Percentiles rank a stretch among this genome's conserved stretches.
Conservation (phyloP, 768 basidiomycete species). For the Saitozyma podzolica region DNA sequence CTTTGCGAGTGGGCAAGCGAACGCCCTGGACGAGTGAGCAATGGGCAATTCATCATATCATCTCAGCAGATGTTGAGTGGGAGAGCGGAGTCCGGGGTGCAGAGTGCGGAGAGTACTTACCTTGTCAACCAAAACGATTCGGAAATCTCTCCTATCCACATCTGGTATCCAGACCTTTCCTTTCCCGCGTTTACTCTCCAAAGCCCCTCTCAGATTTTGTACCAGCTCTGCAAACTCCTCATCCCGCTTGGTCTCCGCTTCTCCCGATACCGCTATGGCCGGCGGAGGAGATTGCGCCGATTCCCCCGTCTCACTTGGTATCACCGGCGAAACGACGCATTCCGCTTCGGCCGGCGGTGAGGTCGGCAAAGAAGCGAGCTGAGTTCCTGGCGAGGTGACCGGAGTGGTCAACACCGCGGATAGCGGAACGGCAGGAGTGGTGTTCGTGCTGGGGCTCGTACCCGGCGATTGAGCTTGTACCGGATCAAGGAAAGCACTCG, state of each 20-base stretch:
- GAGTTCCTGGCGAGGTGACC: not conserved
- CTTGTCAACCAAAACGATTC: slow-evolving; percentile 80
- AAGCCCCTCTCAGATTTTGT: slow-evolving; percentile 29
- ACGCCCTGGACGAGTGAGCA: slow-evolving; percentile 57
- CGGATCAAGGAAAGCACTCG: not conserved
- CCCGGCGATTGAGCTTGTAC: not conserved
- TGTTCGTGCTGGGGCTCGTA: not conserved
- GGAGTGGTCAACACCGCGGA: not conserved
- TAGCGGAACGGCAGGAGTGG: not conserved
- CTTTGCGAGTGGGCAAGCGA: slow-evolving; percentile 84
- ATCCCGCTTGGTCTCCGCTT: slow-evolving; percentile 18
- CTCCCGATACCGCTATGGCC: not conserved
- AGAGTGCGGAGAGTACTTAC: no score
- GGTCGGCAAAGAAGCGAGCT: slow-evolving; percentile 2
- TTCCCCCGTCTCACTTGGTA: not conserved
- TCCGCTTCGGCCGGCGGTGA: slow-evolving; percentile 3
- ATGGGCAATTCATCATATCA: no score
- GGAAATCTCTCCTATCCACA: slow-evolving; percentile 59
- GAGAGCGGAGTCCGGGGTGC: not conserved
- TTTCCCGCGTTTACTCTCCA: slow-evolving; percentile 30
- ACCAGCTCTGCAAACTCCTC: slow-evolving; percentile 42
- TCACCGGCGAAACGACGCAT: no score
- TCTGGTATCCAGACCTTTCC: slow-evolving; percentile 42
- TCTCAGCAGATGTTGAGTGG: not conserved
- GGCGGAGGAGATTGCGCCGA: not conserved